Base-by-base conservation (phyloP, 495 filamentous ascomycete species). In the Elasticomyces elasticus region DNA sequence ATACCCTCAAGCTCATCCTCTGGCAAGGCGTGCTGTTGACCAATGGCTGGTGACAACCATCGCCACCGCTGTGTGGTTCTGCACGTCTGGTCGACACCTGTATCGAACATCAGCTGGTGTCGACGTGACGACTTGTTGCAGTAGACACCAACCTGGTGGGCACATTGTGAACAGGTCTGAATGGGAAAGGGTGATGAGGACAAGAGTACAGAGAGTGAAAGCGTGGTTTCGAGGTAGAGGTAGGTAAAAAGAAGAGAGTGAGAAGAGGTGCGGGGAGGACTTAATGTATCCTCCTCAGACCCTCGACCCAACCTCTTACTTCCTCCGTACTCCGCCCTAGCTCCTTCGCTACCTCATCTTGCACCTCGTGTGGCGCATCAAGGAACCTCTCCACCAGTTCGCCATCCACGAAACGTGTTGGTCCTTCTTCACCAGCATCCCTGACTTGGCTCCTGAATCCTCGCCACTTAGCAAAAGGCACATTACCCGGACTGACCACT, bases 301-400 rank as follows among this genome's bases (percentile, higher is more conserved):
- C 80, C 60, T 88, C 86, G 1, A 92, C 81, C 53, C 77, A 72
- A 0, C 71, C 76, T n/a, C 74, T 79, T 13, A 86, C 65, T 15
- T 74, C 77, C 55, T 78, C 67, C 43, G 77, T 77, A 25, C 69
- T 70, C 20, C 66, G 62, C 20, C 72, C 72, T 25, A 73, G 62
- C 12, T 68, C 74, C 15, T 71, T 67, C 2, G 75, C 68, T 49
- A 95, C 79, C 62, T 79, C 74, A 64, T 78, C 73, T 64, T 94
- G 89, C 50, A 79, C 64, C 7, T 66, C 69, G 41, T 81, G 76
- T 40, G 75, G 70, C 42, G 83, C 71, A 57, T 87, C 82, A 52
- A 97, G 66, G 67, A 96, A 99, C 38, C 77, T 66, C 68, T 95
- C 90, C 24, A 99, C 74, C 47, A 97, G 70, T 64, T 97, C 92